Evolutionary conservation across 345 rosid species (phyloP).

Genomic region (Acer campestre): DNA sequence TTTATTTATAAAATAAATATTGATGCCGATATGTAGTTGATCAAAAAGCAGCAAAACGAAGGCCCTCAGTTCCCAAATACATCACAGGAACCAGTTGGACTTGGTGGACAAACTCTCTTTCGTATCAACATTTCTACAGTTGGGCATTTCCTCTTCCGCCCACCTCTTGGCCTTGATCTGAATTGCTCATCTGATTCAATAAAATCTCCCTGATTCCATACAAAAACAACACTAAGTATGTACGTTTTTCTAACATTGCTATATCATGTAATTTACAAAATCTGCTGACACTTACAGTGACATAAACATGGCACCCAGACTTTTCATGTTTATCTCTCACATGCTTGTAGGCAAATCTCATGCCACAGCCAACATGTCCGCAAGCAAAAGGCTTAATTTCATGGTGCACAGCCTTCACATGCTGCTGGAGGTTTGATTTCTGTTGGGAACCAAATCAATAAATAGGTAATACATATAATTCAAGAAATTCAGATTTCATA

Average conservation of each 20-base stretch:
- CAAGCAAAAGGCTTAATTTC: conserved; percentile 56
- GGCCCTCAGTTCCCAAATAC: not conserved
- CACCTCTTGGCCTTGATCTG: conserved; percentile 76
- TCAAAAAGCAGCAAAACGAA: not conserved
- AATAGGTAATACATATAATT: not conserved
- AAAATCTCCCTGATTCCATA: conserved; percentile 71
- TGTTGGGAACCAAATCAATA: conserved; percentile 21
- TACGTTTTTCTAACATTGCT: too few relatives aligned
- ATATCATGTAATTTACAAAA: not conserved
- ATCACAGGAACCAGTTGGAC: not conserved
- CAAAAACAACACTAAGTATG: not conserved
- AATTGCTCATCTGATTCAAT: conserved; percentile 64
- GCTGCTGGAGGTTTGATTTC: conserved; percentile 72
- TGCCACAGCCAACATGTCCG: conserved; percentile 59
- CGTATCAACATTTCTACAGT: conserved; percentile 57
- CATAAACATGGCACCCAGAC: conserved; percentile 49
- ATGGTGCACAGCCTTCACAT: conserved; percentile 73
- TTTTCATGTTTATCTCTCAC: conserved; percentile 81
- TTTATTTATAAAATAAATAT: too few relatives aligned
- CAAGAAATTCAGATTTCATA: not conserved
- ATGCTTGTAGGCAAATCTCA: conserved; percentile 78
- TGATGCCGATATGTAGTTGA: too few relatives aligned
- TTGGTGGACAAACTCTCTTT: conserved; percentile 58
- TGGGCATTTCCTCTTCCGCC: conserved; percentile 64
- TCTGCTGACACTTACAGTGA: conserved; percentile 48